Base-by-base conservation (phyloP, 1,284 basidiomycete species). In the Ustilago cynodontis region DNA sequence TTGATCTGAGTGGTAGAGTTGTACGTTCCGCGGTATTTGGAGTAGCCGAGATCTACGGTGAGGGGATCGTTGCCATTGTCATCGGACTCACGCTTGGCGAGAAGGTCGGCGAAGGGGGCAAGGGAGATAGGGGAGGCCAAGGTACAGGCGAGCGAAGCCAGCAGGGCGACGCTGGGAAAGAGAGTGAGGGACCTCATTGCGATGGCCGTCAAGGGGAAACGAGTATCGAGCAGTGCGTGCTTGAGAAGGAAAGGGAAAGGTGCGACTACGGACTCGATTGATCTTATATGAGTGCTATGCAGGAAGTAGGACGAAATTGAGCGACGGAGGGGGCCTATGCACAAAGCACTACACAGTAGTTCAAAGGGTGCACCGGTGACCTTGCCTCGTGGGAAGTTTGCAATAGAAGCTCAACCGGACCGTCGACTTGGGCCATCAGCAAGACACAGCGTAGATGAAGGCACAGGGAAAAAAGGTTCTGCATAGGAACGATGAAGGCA, bases 41-140 rank as follows among this genome's bases (percentile, higher is more conserved):
- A 65, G 35, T 72, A 72, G 60, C 70, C 70, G 0, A 72, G 65
- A 20, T 72, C 70, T 39, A 72, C 54, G n/a, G 55, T 62, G 55
- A 66, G 69, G 7, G 26, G n/a, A 26, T 71, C 62, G 28, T 53
- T 22, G 22, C 41, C 41, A 20, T 13, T 52, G 26, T 26, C 37
- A 14, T 22, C 22, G 10, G 26, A 16, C 9, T 65, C 26, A 13
- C 63, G 68, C 43, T 60, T 53, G n/a, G 45, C 28, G 33, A 65
- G 54, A 18, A 71, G 68, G 49, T 65, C 68, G 9, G 61, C 67
- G 45, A 71, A 65, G 13, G 68, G 63, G 7, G 59, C 58, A 2
- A 58, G n/a, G 13, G 62, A 28, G 31, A 71, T 52, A 3, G 59
- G 68, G 20, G 63, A 61, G 35, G 62, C 68, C 1, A n/a, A 41